These are phyloP conservation scores for Picea glauca DNA, from an alignment of 75 land plant species.

Conservation along the genomic window DNA sequence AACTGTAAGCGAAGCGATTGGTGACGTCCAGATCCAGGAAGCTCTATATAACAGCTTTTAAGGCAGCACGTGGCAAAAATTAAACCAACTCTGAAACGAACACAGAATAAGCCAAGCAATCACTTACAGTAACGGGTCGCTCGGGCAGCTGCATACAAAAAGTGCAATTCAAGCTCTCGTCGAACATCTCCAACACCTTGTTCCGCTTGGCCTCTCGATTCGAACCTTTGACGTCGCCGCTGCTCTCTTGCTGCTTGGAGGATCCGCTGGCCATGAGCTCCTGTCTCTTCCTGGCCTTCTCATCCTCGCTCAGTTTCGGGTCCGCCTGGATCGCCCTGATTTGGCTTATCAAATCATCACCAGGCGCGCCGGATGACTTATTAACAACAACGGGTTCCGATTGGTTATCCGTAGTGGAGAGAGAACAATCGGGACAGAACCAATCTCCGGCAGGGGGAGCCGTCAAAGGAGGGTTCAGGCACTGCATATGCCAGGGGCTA, in stretches of 20 bases:
- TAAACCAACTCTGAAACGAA: too few species aligned
- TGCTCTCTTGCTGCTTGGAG: not conserved
- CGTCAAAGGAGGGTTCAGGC: conserved; percentile 52
- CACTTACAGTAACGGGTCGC: conserved; percentile 72
- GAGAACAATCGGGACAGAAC: conserved; percentile 78
- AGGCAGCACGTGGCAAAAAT: too few species aligned
- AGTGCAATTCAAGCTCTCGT: conserved; percentile 60
- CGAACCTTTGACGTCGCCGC: not conserved
- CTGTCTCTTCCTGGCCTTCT: conserved; percentile 81
- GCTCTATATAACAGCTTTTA: too few species aligned
- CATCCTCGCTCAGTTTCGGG: conserved; percentile 39
- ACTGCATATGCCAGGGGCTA: conserved; percentile 79
- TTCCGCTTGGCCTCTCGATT: conserved; percentile 14
- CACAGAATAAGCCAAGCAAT: too few species aligned
- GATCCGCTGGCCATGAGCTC: conserved; percentile 43
- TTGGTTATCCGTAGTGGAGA: conserved; percentile 1
- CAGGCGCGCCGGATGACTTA: not conserved
- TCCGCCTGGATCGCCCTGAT: conserved; percentile 80
- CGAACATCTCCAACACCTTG: conserved; percentile 36
- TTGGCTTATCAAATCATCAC: conserved; percentile 33
- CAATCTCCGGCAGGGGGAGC: conserved; percentile 39
- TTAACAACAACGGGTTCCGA: not conserved
- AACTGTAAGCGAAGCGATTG: too few species aligned
- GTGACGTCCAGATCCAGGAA: too few species aligned
- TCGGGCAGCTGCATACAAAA: conserved; percentile 70